Evolutionary conservation across 495 filamentous ascomycete species (phyloP), one percentile per base, ranked within the genome.

Genomic region (Cenococcum geophilum): DNA sequence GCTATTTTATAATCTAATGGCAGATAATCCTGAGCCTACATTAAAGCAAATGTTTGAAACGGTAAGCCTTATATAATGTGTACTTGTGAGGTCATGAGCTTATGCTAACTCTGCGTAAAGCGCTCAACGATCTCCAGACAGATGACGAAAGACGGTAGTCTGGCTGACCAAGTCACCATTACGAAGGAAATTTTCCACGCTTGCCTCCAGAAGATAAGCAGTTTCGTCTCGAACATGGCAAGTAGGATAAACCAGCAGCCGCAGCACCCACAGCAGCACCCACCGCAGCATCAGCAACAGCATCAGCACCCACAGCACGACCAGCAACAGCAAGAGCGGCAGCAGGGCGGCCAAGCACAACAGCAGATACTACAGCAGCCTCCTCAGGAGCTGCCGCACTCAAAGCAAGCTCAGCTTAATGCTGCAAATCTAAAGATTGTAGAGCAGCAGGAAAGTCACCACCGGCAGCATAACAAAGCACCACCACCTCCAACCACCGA

Each of bases 401-500:
- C 11, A 16, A n/a, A 36, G n/a, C 37, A 49, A 50, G 60, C 72
- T 20, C 51, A 80, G 23, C 70, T 89, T 60, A 90, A 81, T 63
- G 81, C 84, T 2, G 82, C 76, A 18, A 89, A 89, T 65, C 77
- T 90, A 12, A 62, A 53, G 59, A 55, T 54, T 18, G 11, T 51
- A 20, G 62, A 64, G 10, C 40, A 58, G 34, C 55, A 58, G 16
- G 25, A 18, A 10, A 51, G 1, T 36, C 57, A 62, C 22, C 55
- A 25, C 32, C 47, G 60, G 25, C 65, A 59, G 14, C 66, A 64
- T 5, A 64, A 59, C 53, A 71, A 70, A 43, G 75, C 80, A 16
- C 80, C 87, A 12, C 77, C 84, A 55, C 83, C 86, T 5, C 85
- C 87, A n/a, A 88, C 82, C 0, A 77, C 83, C 0, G 71, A 83